Conservation (phyloP, 805 yeast genomes). For the Saccharomycopsis javanensis region DNA sequence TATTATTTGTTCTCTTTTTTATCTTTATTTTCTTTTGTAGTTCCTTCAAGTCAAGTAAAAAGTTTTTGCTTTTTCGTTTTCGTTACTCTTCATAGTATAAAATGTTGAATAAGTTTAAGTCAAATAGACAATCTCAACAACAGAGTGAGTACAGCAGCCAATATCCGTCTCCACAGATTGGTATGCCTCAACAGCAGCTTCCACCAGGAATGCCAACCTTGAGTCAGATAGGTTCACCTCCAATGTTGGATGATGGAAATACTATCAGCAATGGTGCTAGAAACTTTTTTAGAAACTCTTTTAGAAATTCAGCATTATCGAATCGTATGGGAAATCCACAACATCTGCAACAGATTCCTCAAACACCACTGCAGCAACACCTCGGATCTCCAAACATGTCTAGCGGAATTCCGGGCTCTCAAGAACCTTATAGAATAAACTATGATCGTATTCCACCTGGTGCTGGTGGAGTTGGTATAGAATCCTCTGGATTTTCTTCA, state of each 20-base stretch:
- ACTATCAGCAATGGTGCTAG: slow-evolving; percentile 2
- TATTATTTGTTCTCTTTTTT: neutral
- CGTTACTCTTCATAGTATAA: neutral
- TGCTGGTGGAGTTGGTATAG: neutral
- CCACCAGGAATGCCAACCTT: neutral
- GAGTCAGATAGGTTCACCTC: slow-evolving; percentile 1
- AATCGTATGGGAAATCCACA: neutral
- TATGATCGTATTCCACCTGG: slow-evolving; percentile 9
- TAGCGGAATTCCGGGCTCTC: neutral
- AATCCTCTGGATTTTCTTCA: slow-evolving; percentile 9
- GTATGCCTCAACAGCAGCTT: neutral
- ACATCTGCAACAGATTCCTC: neutral
- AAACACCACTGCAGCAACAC: neutral
- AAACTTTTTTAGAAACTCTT: slow-evolving; percentile 2
- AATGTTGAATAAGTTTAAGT: slow-evolving; percentile 18
- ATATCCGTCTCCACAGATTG: neutral
- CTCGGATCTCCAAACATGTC: slow-evolving; percentile 2
- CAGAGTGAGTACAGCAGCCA: neutral
- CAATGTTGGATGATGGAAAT: neutral
- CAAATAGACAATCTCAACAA: slow-evolving; percentile 10
- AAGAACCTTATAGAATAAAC: slow-evolving; percentile 1
- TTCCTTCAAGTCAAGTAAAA: neutral
- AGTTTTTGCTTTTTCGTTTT: neutral
- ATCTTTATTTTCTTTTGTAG: neutral
- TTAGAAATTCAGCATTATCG: neutral